Base-by-base conservation (phyloP, 2,329 filamentous ascomycete species). In the Graphium sp. region DNA sequence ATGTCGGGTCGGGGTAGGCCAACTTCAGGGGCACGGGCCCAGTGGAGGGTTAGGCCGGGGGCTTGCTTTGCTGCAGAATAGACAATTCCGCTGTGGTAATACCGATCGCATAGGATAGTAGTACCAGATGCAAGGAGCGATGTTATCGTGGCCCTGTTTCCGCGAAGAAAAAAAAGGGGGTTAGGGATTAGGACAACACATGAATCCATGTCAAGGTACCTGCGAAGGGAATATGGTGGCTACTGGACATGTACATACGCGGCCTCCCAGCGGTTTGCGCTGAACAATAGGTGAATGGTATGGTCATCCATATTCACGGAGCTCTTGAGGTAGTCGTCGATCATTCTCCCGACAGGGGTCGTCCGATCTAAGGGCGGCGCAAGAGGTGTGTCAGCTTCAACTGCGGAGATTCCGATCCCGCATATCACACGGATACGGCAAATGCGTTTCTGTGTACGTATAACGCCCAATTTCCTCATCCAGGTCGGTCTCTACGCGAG, bases 31-130 rank as follows among this genome's bases (percentile, higher is more conserved):
- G 73, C 65, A 39, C 81, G 74, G 6, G 83, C 84, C 85, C 89
- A 98, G 1, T 65, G 53, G 1, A 94, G 58, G 0, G 66, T 57
- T 9, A 94, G 62, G 2, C 58, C 50, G 0, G 74, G 68, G 39
- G 81, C 82, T 24, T 70, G 61, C 47, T 95, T 95, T 4, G 89
- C 87, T 1, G 83, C 82, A 15, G 76, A 83, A 56, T 95, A 98
- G 28, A 94, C 83, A 32, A 85, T 80, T 30, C 89, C 89, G 13
- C 80, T 89, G 58, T 93, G 87, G 48, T 91, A 92, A 56, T 95
- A 98, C 26, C 89, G 74, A 51, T 98, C 89, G 39, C 87, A 74
- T 22, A 98, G 60, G 18, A 98, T 64, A 0, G 72, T 89, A 13
- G 63, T 74, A 7, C 87, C 85, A 2, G 58, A 49, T 1, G 58